Evolutionary conservation across 495 filamentous ascomycete species (phyloP).

Genomic region (Pyronema omphalodes): DNA sequence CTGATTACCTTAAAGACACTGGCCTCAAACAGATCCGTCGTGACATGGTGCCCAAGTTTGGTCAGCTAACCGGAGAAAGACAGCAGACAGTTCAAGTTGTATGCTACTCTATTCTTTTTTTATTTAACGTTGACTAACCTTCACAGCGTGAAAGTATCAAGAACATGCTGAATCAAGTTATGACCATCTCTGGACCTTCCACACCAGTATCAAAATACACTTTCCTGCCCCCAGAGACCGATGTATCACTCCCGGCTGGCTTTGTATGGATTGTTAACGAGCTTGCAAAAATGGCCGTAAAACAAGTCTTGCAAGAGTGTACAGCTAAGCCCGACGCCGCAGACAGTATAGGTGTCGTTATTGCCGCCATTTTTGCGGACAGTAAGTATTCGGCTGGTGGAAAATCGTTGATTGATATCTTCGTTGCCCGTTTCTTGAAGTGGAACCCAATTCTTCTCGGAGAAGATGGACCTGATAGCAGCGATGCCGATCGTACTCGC

Average conservation of each 20-base stretch:
- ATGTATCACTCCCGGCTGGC: conserved; percentile 39
- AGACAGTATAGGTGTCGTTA: conserved; percentile 63
- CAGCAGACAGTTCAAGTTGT: conserved; percentile 19
- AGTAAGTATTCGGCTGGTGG: conserved; percentile 50
- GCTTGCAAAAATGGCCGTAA: conserved; percentile 57
- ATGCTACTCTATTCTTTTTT: conserved; percentile 1
- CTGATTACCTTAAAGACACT: conserved; percentile 15
- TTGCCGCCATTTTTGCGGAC: conserved; percentile 54
- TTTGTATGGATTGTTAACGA: conserved; percentile 72
- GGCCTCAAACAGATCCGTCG: conserved; percentile 16
- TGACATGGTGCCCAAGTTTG: conserved; percentile 21
- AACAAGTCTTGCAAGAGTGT: conserved; percentile 59
- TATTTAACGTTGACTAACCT: neutral
- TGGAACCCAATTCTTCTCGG: conserved; percentile 78
- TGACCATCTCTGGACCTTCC: neutral
- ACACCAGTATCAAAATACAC: neutral
- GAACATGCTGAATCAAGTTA: neutral
- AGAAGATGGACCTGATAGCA: conserved; percentile 56
- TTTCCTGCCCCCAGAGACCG: neutral
- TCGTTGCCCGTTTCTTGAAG: conserved; percentile 70
- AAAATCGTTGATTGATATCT: conserved; percentile 57
- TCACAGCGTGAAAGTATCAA: neutral
- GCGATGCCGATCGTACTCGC: conserved; percentile 43
- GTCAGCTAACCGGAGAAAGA: conserved; percentile 22
- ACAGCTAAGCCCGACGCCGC: conserved; percentile 49